phyloP scores from a whole-genome alignment of 2,329 filamentous ascomycete genomes.

The Paradendryphiella salina region DNA sequence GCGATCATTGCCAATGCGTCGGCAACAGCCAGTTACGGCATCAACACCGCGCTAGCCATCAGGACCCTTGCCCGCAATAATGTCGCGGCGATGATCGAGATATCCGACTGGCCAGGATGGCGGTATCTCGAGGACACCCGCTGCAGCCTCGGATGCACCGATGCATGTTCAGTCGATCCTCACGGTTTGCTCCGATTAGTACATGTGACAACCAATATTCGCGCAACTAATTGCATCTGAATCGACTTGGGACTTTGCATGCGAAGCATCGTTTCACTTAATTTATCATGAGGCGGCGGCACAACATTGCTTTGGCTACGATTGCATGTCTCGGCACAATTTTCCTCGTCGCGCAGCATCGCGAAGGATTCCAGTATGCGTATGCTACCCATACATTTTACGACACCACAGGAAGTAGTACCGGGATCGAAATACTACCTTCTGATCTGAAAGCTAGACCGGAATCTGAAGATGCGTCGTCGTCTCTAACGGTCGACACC shows the following conservation, averaged over 20 bases:
- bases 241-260: not conserved
- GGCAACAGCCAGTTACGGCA: slow-evolving; percentile 2
- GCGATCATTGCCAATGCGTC: slow-evolving; percentile 6
- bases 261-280: not conserved
- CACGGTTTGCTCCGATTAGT: not conserved
- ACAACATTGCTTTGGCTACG: slow-evolving; percentile 13
- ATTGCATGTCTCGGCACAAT: slow-evolving; percentile 10
- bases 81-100: not conserved
- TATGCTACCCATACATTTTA: not conserved
- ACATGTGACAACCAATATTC: slow-evolving; percentile 1
- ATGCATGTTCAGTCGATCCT: not conserved
- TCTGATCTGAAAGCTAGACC: not conserved
- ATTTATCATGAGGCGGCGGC: slow-evolving; percentile 12
- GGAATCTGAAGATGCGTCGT: not conserved
- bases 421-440: slow-evolving; percentile 7
- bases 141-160: not conserved
- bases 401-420: not conserved
- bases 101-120: not conserved
- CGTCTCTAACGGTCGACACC: not conserved
- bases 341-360: slow-evolving; percentile 4
- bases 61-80: not conserved
- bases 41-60: slow-evolving; percentile 4
- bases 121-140: not conserved
- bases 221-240: not conserved
- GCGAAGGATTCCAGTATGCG: not conserved